Evolutionary conservation across 2,329 filamentous ascomycete species (phyloP).

Genomic region (Botrytis byssoidea): DNA sequence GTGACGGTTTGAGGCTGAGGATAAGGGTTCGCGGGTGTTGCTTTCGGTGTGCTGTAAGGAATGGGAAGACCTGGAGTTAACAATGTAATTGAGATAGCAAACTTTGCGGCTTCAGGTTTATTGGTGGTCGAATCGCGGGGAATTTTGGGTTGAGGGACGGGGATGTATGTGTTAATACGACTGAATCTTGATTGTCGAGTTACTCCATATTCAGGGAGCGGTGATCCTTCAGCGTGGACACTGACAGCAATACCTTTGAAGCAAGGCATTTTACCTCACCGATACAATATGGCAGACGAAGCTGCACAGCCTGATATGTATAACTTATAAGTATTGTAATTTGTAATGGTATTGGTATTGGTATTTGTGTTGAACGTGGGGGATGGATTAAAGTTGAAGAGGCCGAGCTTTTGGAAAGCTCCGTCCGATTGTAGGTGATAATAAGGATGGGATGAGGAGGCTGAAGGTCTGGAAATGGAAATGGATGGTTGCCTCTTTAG

Average conservation of each 20-base stretch:
- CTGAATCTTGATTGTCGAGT: constrained; percentile 90
- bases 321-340: constrained; percentile 1
- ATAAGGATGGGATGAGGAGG: constrained; percentile 15
- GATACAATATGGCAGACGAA: constrained; percentile 29
- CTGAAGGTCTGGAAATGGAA: constrained; percentile 10
- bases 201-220: constrained; percentile 88
- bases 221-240: constrained; percentile 79
- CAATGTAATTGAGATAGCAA: constrained; percentile 96
- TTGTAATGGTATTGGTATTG: not conserved
- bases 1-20: constrained; percentile 82
- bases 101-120: constrained; percentile 89
- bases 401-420: constrained; percentile 18
- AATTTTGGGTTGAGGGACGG: constrained; percentile 84
- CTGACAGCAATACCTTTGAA: constrained; percentile 99
- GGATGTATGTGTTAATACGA: constrained; percentile 95
- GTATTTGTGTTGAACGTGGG: constrained; percentile 16
- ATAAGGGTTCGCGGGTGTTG: constrained; percentile 71
- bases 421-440: constrained; percentile 16
- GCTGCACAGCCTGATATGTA: constrained; percentile 28
- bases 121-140: constrained; percentile 59
- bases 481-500: not conserved
- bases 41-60: constrained; percentile 86
- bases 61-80: constrained; percentile 85
- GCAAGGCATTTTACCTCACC: constrained; percentile 68
- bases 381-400: constrained; percentile 15